Evolutionary conservation across 164 flowering plant species (phyloP), one percentile per base, ranked within the genome.

Genomic region (Magnolia changhungtana): DNA sequence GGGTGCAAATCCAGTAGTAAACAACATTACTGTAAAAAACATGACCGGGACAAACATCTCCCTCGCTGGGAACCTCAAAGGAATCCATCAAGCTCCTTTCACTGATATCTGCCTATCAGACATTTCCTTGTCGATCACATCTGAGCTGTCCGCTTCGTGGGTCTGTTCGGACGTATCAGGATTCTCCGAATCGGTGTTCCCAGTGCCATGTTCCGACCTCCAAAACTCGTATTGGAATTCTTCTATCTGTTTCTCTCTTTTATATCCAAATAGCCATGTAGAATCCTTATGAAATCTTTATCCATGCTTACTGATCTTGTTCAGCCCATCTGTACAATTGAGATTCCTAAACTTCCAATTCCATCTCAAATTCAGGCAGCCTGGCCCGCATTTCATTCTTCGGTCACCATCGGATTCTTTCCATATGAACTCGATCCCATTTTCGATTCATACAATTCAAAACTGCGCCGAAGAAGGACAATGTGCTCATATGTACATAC

Each of bases 51-150:
- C 76, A 70, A 86, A 89, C 49, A 80, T 92, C 31, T 69, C 80
- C 0, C 13, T 68, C 1, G 89, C 95, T 13, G 96, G 94, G 27
- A 78, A 80, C 52, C 82, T 91, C 19, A 50, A 77, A 0, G 96
- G 96, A 51, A 86, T 89, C 20, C 13, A 74, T 16, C 88, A 84
- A 49, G 82, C 85, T 55, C 92, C 91, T 13, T 91, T 92, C 83
- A 84, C 87, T 2, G 79, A 85, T 1, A 81, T 91, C 23, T 89
- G 90, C 66, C 85, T 92, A 1, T 85, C 84, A 18, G 86, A 87
- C 80, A 75, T 89, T 61, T 78, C 89, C 69, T 75, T 89, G 5
- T 74, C 87, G 2, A 71, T 83, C 19, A 72, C 74, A 50, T 74
- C 86, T 8, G 88, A 75, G 14, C 78, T 85, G 16, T 74, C 84